These are phyloP conservation scores for Solanum stenotomum DNA, from an alignment of 257 asterid species.

Conservation along the genomic window DNA sequence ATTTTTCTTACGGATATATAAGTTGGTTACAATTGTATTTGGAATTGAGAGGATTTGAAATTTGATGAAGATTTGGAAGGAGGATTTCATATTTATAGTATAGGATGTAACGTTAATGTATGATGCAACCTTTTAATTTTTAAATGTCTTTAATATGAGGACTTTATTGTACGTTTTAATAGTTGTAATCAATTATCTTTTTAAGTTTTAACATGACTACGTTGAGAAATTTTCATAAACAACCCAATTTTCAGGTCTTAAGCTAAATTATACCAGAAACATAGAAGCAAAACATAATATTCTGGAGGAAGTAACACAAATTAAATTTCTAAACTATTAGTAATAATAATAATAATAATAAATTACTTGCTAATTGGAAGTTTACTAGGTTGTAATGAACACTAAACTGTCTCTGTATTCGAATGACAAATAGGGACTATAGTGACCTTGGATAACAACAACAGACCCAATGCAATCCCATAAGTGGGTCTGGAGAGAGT, in stretches of 20 bases:
- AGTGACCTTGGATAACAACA: background rate
- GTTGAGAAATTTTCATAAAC: background rate
- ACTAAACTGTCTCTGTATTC: background rate
- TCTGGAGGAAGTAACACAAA: too few relatives aligned
- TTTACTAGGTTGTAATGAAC: background rate
- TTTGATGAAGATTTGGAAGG: background rate
- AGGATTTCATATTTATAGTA: background rate
- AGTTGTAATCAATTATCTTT: background rate
- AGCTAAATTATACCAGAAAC: too few relatives aligned
- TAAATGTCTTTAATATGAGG: background rate
- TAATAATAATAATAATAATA: too few relatives aligned
- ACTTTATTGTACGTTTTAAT: background rate
- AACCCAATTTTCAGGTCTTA: too few relatives aligned
- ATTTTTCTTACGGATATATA: background rate
- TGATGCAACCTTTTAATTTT: background rate
- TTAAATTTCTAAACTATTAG: too few relatives aligned
- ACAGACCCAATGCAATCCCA: accelerated
- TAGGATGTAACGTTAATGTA: background rate
- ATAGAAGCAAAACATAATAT: too few relatives aligned
- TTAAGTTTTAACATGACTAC: background rate
- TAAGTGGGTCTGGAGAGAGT: accelerated
- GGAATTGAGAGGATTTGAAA: background rate
- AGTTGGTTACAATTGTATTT: background rate
- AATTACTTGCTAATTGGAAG: background rate
- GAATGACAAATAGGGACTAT: background rate